Evolutionary conservation across 176 grass and related monocot genomes (phyloP), one percentile per base, ranked within the genome.

Genomic region (Carex cristatella): DNA sequence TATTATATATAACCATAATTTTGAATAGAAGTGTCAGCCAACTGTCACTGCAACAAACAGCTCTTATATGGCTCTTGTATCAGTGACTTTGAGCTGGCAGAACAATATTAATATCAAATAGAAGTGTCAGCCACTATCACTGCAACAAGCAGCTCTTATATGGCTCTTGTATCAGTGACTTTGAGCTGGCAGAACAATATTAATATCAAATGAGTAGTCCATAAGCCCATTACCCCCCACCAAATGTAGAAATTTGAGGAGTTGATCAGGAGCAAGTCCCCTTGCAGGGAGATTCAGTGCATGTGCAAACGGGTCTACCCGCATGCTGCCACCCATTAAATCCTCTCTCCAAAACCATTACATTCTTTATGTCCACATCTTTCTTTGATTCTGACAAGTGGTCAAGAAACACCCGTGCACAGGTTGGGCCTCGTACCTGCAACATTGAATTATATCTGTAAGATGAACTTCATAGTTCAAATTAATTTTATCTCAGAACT

Each of bases 291-390:
- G 84, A 69, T 2, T 89, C 84, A 57, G 85, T 94, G 86, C 92
- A 97, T 75, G 82, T 82, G 85, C 94, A 97, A 76, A 97, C 84
- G 33, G 92, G 86, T 42, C 61, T 91, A 27, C 92, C 90, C 31
- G 89, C 90, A 85, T 63, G 53, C 28, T 94, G 89, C 94, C 94
- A 97, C 76, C 92, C 94, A 69, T 94, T 91, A 78, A 94, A 97
- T 64, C 94, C 94, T 82, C 57, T 89, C 55, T 94, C 94, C 54
- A 97, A 88, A 89, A 97, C 86, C 84, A 88, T 58, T 70, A 97
- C 81, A 31, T 85, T 93, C 79, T 91, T 93, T 83, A 91, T 23
- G 3, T 40, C 87, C 3, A 78, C 33, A 59, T 88, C 92, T 86
- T 94, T 87, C 66, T 94, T 88, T 10, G 81, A 60, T 53, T 90